Base-by-base conservation (phyloP, 169 alveolate genomes). In the Plasmodium billcollinsi region DNA sequence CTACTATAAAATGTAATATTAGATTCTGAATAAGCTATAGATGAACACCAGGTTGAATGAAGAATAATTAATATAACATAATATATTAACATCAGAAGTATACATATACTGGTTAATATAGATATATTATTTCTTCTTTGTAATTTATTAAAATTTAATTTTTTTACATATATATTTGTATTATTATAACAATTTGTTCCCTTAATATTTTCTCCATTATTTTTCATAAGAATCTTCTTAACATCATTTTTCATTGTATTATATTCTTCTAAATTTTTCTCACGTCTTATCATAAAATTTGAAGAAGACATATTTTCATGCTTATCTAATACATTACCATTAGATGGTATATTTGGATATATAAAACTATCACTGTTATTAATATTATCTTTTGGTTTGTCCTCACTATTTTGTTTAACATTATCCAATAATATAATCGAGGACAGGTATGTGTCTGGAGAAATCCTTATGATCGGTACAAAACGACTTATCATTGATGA, bases 401-500 rank as follows among this genome's bases (percentile, higher is more conserved):
- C 3, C 0, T 26, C 33, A 2, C 3, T 26, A 2, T 59, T 54
- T 4, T 0, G 18, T 50, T 18, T 11, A 24, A 15, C 4, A 58
- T 45, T 63, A 12, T 29, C 18, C 7, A 21, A 26, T 24, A 73
- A 3, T 12, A 73, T 20, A 5, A 73, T 47, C 3, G 86, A 73
- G 15, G 86, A 61, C 21, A 59, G 2, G 21, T 9, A 83, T 0
- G 83, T 83, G n/a, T 15, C 18, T 15, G 18, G 29, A 11, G 76
- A 20, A 21, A 62, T 18, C 6, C 90, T 21, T 21, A 65, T 47
- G 43, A 85, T 70, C 14, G 61, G 39, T 43, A 83, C 66, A 56
- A 91, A 92, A 56, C 91, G 90, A 45, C 95, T 91, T 47, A 98
- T 83, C 20, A 97, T 67, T 72, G 95, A 97, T 24, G 99, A 91